Evolutionary conservation across 164 flowering plant genomes (phyloP), one percentile per base, ranked within the genome.

Genomic region (Santalum album): DNA sequence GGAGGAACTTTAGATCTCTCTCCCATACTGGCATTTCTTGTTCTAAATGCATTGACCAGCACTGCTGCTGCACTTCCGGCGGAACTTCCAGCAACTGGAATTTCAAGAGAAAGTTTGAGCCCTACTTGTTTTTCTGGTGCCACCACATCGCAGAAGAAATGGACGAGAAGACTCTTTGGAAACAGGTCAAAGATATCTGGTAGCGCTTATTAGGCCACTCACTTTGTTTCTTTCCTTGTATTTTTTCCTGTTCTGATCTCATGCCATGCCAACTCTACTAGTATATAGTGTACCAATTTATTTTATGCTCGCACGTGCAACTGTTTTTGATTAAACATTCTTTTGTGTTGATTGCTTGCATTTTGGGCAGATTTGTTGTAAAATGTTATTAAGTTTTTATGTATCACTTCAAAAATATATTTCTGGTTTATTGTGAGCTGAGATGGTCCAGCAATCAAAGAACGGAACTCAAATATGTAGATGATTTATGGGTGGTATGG

Each of bases 1-100:
- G 96, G 96, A 59, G 98, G 96, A 45, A 81, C 94, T 38, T 61
- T 91, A 69, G 98, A 91, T 58, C 79, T 87, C 50, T 87, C 98
- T 36, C 98, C 98, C 9, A 91, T 86, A 27, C 72, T 87, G 56
- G 95, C 96, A 16, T 91, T 91, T 66, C 74, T 91, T 46, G 91
- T 86, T 58, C 75, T 87, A 19, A 86, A 87, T 72, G 87, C 82
- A 49, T 80, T 87, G 18, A 86, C 96, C 17, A 90, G 92, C 71
- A 64, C 90, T 19, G 98, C 98, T 34, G 35, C 90, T 48, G 96
- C 98, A 9, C 85, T 87, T 64, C 49, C 49, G 0, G 49, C 49
- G 9, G 49, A 45, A 45, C 83, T 87, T 49, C 96, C 98, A 22
- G 42, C 49, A 7, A 1, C 58, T 1, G 62, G 51, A 55, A 36